Evolutionary conservation across 2,329 filamentous ascomycete species (phyloP).

Genomic region (Cercospora janseana): DNA sequence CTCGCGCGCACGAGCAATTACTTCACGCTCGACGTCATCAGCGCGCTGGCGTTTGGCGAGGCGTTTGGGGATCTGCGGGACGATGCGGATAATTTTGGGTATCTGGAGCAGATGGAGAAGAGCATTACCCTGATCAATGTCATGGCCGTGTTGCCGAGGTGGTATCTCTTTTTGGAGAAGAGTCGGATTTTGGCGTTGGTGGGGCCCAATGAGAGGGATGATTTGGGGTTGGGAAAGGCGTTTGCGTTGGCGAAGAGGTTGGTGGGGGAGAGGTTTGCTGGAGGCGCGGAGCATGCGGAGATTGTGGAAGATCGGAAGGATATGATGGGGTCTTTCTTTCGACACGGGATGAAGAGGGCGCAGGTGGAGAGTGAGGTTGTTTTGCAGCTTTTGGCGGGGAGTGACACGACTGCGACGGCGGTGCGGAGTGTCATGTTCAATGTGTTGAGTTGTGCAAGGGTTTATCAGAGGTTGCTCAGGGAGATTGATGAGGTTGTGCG

Average conservation of each 20-base stretch:
- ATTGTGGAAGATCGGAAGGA: constrained; percentile 11
- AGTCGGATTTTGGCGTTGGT: constrained; percentile 7
- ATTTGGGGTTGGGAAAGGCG: constrained; percentile 12
- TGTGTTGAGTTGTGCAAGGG: constrained; percentile 24
- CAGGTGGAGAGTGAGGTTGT: constrained; percentile 19
- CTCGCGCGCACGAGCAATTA: constrained; percentile 13
- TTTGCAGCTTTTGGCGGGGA: constrained; percentile 41
- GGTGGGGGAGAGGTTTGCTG: background rate
- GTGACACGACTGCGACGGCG: constrained; percentile 52
- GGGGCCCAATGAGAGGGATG: constrained; percentile 11
- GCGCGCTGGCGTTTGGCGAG: constrained; percentile 17
- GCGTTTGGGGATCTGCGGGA: constrained; percentile 11
- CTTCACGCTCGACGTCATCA: constrained; percentile 20
- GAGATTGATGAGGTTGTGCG: constrained; percentile 43
- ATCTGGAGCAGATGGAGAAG: constrained; percentile 8
- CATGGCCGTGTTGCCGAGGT: constrained; percentile 10
- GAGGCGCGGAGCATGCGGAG: background rate
- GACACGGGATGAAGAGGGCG: constrained; percentile 11
- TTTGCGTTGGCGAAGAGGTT: constrained; percentile 9
- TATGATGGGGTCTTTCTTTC: constrained; percentile 20
- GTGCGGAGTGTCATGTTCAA: constrained; percentile 34
- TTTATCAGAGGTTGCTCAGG: constrained; percentile 47
- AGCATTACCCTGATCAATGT: constrained; percentile 8
- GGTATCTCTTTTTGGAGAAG: constrained; percentile 15
- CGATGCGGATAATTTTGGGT: constrained; percentile 9